These are phyloP conservation scores for Papiliotrema fonsecae DNA, from an alignment of 1,284 basidiomycete genomes.

Conservation along the genomic window DNA sequence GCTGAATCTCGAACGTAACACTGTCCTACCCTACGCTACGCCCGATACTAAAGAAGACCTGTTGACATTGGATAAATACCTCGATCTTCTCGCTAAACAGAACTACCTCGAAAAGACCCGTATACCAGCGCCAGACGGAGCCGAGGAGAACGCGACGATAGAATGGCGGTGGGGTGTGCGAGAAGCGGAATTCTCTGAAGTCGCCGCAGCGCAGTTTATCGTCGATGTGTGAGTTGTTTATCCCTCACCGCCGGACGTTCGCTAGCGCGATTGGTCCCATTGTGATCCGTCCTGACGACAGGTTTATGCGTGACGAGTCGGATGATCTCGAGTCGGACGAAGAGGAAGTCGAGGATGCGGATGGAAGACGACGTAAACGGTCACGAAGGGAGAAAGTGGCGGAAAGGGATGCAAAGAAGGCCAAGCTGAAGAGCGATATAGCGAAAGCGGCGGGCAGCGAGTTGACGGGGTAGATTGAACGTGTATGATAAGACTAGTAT, in stretches of 20 bases:
- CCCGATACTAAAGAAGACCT: conserved; percentile 18
- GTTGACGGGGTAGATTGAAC: conserved; percentile 11
- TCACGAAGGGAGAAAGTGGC: not conserved
- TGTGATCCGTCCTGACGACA: conserved; percentile 4
- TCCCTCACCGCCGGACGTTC: not conserved
- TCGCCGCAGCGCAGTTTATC: conserved; percentile 40
- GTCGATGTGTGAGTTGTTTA: conserved; percentile 40
- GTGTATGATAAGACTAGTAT: too few species aligned
- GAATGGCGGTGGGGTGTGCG: conserved; percentile 46
- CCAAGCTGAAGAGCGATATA: conserved; percentile 31
- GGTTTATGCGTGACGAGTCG: conserved; percentile 6
- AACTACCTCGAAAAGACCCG: conserved; percentile 43
- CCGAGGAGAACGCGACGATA: conserved; percentile 11
- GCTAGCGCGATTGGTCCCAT: not conserved
- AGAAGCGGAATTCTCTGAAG: conserved; percentile 44
- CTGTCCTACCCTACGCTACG: conserved; percentile 34
- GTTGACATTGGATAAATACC: conserved; percentile 40
- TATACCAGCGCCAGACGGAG: conserved; percentile 8
- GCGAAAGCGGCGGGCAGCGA: conserved; percentile 35
- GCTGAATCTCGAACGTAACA: conserved; percentile 36
- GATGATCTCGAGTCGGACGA: conserved; percentile 5
- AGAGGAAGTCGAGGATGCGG: conserved; percentile 2
- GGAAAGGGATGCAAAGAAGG: conserved; percentile 12
- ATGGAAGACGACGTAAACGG: not conserved
- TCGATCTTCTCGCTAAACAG: conserved; percentile 37